phyloP scores from a whole-genome alignment of 345 rosid genomes.

The Heritiera fomes region DNA sequence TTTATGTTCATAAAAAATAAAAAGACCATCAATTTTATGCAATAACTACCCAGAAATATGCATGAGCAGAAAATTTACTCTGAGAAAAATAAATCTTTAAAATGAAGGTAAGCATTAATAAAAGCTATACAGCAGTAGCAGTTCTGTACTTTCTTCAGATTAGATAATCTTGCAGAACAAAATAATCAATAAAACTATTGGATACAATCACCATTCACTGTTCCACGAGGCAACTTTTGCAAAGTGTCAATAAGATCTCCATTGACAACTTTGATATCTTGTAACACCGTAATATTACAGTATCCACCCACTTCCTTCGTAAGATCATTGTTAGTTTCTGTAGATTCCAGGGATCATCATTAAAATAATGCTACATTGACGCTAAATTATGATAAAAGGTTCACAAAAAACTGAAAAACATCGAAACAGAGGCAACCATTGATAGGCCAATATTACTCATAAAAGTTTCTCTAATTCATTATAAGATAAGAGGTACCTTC shows the following conservation, averaged over 20 bases:
- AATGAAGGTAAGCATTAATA: background rate
- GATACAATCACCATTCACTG: conserved; percentile 86
- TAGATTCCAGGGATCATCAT: conserved; percentile 14
- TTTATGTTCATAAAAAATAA: background rate
- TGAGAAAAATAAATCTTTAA: conserved; percentile 3
- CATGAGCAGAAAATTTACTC: conserved; percentile 8
- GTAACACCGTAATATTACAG: conserved; percentile 57
- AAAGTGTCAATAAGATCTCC: conserved; percentile 51
- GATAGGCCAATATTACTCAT: background rate
- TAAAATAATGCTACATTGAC: background rate
- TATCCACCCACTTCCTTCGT: conserved; percentile 84
- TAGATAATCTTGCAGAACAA: conserved; percentile 11
- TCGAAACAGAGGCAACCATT: background rate
- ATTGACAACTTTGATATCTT: conserved; percentile 67
- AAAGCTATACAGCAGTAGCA: background rate
- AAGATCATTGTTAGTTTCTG: conserved; percentile 81
- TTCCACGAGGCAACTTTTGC: conserved; percentile 72
- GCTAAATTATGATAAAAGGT: background rate
- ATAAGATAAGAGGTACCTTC: conserved; percentile 46
- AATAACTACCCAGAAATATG: background rate
- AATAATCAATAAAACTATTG: conserved; percentile 14
- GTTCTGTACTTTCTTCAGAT: background rate
- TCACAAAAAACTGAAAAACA: background rate
- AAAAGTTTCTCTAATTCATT: background rate
- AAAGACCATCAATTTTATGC: background rate